A percentile compares a stretch with the other conserved stretches of the same genome.
These are phyloP conservation scores for Catharanthus roseus DNA, from an alignment of 257 asterid genomes.

Conservation along the genomic window DNA sequence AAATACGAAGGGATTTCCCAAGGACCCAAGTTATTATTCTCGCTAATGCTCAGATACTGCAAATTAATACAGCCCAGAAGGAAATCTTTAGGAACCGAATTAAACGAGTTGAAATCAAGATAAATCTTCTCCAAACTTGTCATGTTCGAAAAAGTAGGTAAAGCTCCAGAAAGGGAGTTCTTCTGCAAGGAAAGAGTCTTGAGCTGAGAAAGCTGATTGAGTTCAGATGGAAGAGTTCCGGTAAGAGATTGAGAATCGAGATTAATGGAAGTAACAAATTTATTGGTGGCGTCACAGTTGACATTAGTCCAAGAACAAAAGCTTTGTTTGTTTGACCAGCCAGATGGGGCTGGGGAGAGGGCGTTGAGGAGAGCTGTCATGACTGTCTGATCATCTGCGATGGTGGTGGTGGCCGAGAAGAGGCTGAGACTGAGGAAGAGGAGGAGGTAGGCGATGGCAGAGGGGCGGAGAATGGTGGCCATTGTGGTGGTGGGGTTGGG, in stretches of 20 bases:
- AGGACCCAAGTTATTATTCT: conserved; percentile 33
- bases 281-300: conserved; percentile 45
- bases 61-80: conserved; percentile 49
- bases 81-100: conserved; percentile 46
- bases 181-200: conserved; percentile 47
- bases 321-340: conserved; percentile 49
- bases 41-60: conserved; percentile 42
- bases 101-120: conserved; percentile 53
- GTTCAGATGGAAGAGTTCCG: conserved; percentile 65
- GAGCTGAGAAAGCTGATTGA: conserved; percentile 56
- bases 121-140: conserved; percentile 39
- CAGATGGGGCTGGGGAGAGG: conserved; percentile 54
- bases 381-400: conserved; percentile 63
- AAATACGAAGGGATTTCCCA: conserved; percentile 68
- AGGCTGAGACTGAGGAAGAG: conserved; percentile 26
- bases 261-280: conserved; percentile 46
- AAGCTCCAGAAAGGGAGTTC: conserved; percentile 54
- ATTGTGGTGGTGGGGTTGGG: conserved; percentile 19
- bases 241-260: conserved; percentile 47
- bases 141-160: conserved; percentile 75
- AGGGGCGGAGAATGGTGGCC: conserved; percentile 29
- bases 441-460: conserved; percentile 20
- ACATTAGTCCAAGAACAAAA: conserved; percentile 63
- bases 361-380: conserved; percentile 58
- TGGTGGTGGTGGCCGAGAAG: conserved; percentile 27